Base-by-base conservation (phyloP, 2,329 filamentous ascomycete species). In the Gnomoniopsis sp. region DNA sequence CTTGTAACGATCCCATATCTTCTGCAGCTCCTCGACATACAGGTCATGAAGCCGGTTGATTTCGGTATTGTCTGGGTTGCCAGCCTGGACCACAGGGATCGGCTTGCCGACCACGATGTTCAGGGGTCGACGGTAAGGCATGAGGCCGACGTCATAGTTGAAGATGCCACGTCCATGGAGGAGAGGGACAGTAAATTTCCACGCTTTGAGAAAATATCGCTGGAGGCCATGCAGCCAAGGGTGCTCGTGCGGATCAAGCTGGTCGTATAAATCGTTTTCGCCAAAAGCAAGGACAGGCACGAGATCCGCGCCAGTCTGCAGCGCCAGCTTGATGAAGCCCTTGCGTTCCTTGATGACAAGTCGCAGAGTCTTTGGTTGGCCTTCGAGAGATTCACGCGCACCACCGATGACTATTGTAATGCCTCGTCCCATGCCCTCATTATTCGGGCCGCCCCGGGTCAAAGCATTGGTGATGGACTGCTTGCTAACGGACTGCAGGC, bases 351-450 rank as follows among this genome's bases (percentile, higher is more conserved):
- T 87, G 51, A 98, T 81, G 3, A 98, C 88, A 11, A 98, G 82
- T 6, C 87, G 86, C 58, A 97, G 74, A 15, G 82, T 84, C 53
- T 89, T 84, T 0, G 95, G 95, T 61, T 89, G 86, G 0, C 93
- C 91, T 70, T 96, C 91, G 2, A 99, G 86, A 1, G 91, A 95
- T 75, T 99, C 95, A 17, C 91, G 85, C 3, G 95, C 95, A 10
- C 95, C 95, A 52, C 95, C 95, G 47, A 98, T 82, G 19, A 98
- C 95, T 66, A 99, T 96, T 2, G 95, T 97, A 59, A 98, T 96
- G 51, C 90, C 93, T n/a, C 93, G 89, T 17, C 95, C 93, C 87
- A 93, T 93, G 26, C 93, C 93, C 68, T 93, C 88, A 59, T 79
- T 79, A 63, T 96, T 89, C 4, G 78, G 74, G 0, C 93, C 92